These are phyloP conservation scores for Ceriops zippeliana DNA, from an alignment of 345 rosid species.

Conservation along the genomic window DNA sequence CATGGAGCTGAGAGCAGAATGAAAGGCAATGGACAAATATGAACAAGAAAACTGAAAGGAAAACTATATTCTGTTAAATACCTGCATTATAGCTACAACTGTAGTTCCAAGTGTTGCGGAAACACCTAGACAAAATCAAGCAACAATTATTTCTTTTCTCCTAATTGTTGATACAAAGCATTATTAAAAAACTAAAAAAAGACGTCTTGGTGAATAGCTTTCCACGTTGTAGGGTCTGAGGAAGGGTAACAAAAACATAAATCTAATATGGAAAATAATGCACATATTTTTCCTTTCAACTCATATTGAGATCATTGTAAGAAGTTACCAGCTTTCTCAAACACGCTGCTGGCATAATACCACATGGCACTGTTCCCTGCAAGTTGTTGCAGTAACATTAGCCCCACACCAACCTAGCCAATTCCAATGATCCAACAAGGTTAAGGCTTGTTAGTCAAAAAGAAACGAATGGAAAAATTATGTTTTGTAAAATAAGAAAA, in stretches of 20 bases:
- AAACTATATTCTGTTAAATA: background rate
- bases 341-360: conserved; percentile 43
- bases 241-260: no score
- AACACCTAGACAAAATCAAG: conserved; percentile 16
- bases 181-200: no score
- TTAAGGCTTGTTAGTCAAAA: no score
- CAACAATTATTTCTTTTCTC: background rate
- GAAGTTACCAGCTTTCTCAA: conserved; percentile 48
- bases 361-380: conserved; percentile 42
- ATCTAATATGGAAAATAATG: no score
- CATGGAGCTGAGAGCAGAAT: background rate
- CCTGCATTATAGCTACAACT: conserved; percentile 38
- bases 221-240: no score
- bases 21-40: background rate
- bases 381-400: conserved; percentile 59
- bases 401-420: conserved; percentile 52
- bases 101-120: conserved; percentile 43
- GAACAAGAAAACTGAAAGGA: no score
- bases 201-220: no score
- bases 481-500: background rate
- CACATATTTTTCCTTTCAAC: no score
- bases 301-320: no score
- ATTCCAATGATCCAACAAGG: no score
- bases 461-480: no score
- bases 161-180: background rate